phyloP scores from a whole-genome alignment of 129 eudicot genomes.

The Flaveria trinervia region DNA sequence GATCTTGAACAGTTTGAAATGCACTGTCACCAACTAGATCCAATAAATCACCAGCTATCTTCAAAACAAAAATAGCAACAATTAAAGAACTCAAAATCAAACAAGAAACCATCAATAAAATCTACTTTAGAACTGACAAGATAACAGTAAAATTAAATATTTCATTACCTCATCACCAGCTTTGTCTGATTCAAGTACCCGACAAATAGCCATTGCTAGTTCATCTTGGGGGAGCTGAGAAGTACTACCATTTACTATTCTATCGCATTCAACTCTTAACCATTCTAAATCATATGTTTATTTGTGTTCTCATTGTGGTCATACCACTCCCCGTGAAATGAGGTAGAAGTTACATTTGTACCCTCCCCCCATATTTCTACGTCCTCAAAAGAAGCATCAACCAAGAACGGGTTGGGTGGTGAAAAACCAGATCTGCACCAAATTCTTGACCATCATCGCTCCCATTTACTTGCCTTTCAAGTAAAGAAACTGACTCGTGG shows the following conservation, averaged over 20 bases:
- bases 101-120: background rate
- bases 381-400: slow-evolving; percentile 72
- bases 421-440: slow-evolving; percentile 82
- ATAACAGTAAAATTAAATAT: slow-evolving; percentile 14
- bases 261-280: slow-evolving; percentile 77
- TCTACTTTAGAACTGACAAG: slow-evolving; percentile 17
- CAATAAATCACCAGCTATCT: slow-evolving; percentile 98
- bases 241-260: slow-evolving; percentile 64
- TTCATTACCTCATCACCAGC: slow-evolving; percentile 90
- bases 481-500: slow-evolving; percentile 28
- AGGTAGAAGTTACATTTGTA: slow-evolving; percentile 48
- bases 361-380: slow-evolving; percentile 53
- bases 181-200: slow-evolving; percentile 88
- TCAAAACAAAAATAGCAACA: slow-evolving; percentile 29
- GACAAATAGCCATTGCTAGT: slow-evolving; percentile 94
- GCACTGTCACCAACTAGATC: slow-evolving; percentile 93
- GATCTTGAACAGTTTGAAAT: slow-evolving; percentile 90
- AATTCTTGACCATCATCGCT: slow-evolving; percentile 56
- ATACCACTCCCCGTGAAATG: slow-evolving; percentile 55
- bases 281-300: slow-evolving; percentile 69
- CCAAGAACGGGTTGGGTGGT: slow-evolving; percentile 77
- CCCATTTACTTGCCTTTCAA: slow-evolving; percentile 41
- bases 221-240: slow-evolving; percentile 95
- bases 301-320: slow-evolving; percentile 43
- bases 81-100: slow-evolving; percentile 1